A percentile compares a stretch with the other conserved stretches of the same genome.
These are phyloP conservation scores for Gleditsia sinensis DNA, from an alignment of 306 rosid genomes.

Conservation along the genomic window DNA sequence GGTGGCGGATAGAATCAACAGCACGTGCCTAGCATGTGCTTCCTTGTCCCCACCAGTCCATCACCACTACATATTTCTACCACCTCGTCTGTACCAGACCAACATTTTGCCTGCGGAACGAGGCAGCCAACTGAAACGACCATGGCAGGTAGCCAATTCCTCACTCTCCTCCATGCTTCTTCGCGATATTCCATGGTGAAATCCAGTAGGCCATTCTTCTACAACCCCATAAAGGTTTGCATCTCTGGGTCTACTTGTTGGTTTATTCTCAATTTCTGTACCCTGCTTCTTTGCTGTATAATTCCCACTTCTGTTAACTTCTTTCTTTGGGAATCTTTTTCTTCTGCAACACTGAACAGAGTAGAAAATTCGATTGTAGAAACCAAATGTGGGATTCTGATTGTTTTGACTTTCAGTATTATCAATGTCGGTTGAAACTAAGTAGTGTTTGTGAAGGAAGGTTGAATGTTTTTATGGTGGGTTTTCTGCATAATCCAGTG, in stretches of 20 bases:
- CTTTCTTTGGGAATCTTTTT: not conserved
- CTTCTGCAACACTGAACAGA: not conserved
- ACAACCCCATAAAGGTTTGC: constrained; percentile 47
- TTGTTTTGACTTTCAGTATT: not conserved
- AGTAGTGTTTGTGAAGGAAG: not conserved
- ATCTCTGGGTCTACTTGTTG: not conserved
- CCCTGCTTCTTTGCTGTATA: not conserved
- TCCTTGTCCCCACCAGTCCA: not conserved
- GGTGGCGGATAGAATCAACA: not conserved
- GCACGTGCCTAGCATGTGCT: constrained; percentile 2
- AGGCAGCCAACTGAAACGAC: not conserved
- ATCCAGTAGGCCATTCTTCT: constrained; percentile 34
- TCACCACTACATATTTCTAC: not conserved
- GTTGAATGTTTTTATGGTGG: not conserved
- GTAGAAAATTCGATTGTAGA: not conserved
- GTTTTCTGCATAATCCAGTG: constrained; percentile 4
- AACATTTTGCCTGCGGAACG: not conserved
- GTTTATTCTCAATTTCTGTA: not conserved
- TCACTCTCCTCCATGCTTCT: constrained; percentile 31
- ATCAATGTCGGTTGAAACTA: constrained; percentile 2
- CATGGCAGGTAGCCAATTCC: constrained; percentile 40
- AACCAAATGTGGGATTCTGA: not conserved
- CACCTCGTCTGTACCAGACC: not conserved
- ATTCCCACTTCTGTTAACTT: not conserved
- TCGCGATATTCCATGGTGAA: constrained; percentile 44